Evolutionary conservation across 1,139 yeast species (phyloP), one percentile per base, ranked within the genome.

Genomic region (Pichia sp.): DNA sequence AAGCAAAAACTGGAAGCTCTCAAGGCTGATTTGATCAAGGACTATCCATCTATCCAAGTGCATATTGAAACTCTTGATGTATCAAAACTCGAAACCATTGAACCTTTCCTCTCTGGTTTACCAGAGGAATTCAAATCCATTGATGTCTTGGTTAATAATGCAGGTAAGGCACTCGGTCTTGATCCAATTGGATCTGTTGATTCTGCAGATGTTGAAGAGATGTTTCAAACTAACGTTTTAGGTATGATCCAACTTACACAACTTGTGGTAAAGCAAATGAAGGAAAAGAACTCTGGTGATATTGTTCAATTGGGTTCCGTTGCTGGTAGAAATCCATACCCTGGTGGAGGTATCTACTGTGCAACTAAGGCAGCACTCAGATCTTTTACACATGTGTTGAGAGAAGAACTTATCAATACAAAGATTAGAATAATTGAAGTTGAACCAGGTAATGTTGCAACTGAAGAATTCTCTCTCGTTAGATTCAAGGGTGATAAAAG

Each of bases 361-460:
- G 73, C 74, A 10, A 58, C 72, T 21, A 70, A 70, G 49, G 66
- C 73, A 6, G 71, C 72, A 3, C 64, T 69, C 16, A 64, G 65
- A 47, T 63, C 63, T 16, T 70, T 70, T 45, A 58, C 72, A n/a
- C 64, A 62, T 34, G 59, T 67, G 6, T 60, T 70, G 46, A 63
- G 75, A 52, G 68, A 67, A 50, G 75, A 70, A 49, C 51, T 65
- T 35, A 61, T 69, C 40, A 57, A 56, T 50, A 69, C 74, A 28
- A 62, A 56, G 35, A 66, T 70, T 38, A 60, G 76, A 50, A 66
- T 69, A 18, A 57, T 68, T 41, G 74, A 69, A 52, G 63, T 69
- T 24, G 69, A 67, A 42, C 75, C 75, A 4, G 75, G 75, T 48
- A 69, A 69, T 34, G 75, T 70, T 24, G 66, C 67, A 37, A 69